Evolutionary conservation across 139 green algal species (phyloP), one percentile per base, ranked within the genome.

Genomic region (Eudorina sp.): DNA sequence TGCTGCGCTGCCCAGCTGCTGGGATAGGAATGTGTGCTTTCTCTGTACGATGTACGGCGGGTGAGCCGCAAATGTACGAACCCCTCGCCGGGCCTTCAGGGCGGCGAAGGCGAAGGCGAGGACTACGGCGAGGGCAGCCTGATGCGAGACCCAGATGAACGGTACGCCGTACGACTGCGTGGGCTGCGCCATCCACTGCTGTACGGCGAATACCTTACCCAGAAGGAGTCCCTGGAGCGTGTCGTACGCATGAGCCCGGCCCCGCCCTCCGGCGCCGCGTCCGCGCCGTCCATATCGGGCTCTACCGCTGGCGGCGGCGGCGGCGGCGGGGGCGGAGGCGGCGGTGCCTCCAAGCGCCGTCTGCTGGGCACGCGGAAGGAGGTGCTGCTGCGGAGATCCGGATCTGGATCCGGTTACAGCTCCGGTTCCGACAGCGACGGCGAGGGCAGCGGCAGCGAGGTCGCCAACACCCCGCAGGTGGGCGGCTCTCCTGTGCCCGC

Each of bases 121-220:
- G 41, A n/a, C 18, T 31, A 48, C 29, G 40, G 58, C 62, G 62
- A 72, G 16, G 16, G n/a, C 62, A 72, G 31, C 62, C 62, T 43
- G 0, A 46, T 62, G 55, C 25, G 38, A 4, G 89, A 84, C 27
- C 58, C 79, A 3, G 90, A 85, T 7, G 60, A 73, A 60, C 70
- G 81, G 0, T 91, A 90, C 55, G 62, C 73, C n/a, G 89, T 97
- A 75, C 81, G 92, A 19, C 88, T 97, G 19, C 79, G 89, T 6
- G 70, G 81, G 25, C 83, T 97, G 29, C 85, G 92, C 53, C 95
- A 98, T 88, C 96, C 95, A 5, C 90, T 98, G 92, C 91, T 98
- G 90, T 89, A 95, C 77, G 96, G 87, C 0, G 79, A 93, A 25
- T 94, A 96, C 55, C 75, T 97, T 31, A 53, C 90, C 18, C 23